These are phyloP conservation scores for Sphaceloma murrayae DNA, from an alignment of 2,329 filamentous ascomycete genomes.

Conservation along the genomic window DNA sequence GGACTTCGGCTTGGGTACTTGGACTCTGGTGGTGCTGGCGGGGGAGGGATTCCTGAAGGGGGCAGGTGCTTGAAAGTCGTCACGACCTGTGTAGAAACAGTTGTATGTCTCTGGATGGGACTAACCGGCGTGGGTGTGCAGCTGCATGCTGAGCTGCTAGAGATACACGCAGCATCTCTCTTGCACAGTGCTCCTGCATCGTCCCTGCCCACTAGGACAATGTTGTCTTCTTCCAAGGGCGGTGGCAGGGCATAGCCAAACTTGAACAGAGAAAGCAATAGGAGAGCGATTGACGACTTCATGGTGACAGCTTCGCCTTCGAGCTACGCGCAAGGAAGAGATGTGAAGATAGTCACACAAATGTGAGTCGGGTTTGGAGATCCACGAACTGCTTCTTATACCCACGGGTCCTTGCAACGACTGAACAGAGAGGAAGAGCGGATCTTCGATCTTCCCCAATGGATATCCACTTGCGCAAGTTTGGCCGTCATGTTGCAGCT, in stretches of 20 bases:
- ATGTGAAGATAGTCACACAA: too few relatives aligned
- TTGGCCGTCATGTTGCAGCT: neutral
- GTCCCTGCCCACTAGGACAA: neutral
- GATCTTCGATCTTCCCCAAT: neutral
- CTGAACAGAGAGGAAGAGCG: too few relatives aligned
- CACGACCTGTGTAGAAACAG: slow-evolving; percentile 3
- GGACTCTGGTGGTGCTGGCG: slow-evolving; percentile 3
- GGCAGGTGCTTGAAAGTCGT: slow-evolving; percentile 7
- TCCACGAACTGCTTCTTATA: neutral
- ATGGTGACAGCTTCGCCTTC: too few relatives aligned
- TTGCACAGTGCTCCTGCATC: neutral
- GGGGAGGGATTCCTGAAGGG: neutral
- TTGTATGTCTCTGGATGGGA: slow-evolving; percentile 10
- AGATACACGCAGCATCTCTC: slow-evolving; percentile 2
- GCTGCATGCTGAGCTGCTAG: neutral
- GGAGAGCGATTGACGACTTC: too few relatives aligned
- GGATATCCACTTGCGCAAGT: neutral
- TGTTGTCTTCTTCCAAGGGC: neutral
- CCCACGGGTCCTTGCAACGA: neutral
- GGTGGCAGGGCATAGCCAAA: neutral
- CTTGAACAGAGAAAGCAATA: neutral
- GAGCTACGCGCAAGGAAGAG: too few relatives aligned
- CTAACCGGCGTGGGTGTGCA: neutral
- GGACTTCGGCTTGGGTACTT: neutral
- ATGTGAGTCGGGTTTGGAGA: too few relatives aligned